Evolutionary conservation across 371 early-diverging fungal genomes (phyloP), one percentile per base, ranked within the genome.

Genomic region (Mortierella sp.): DNA sequence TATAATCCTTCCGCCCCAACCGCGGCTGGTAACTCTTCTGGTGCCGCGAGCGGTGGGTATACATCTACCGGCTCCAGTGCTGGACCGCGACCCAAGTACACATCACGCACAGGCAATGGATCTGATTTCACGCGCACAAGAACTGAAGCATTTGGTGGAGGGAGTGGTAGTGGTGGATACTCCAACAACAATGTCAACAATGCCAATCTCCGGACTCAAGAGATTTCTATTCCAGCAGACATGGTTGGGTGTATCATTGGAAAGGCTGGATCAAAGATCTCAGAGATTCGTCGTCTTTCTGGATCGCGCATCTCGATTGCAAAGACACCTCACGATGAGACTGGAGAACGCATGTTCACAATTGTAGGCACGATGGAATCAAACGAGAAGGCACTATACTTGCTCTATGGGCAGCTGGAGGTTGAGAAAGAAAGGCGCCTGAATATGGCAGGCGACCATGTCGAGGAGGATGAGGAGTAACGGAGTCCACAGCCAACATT

Each of bases 241-340:
- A 94, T 96, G 94, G 97, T 97, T 55, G 97, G 98, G 32, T 94
- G 96, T 75, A 94, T 97, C 72, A 97, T 97, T 75, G 98, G 98
- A 75, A 96, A 94, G 84, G 92, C 89, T 26, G 98, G 98, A 20
- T 83, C 90, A 40, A 94, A 94, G 81, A 97, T 98, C 73, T 94
- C 96, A 58, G 97, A 97, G 84, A 95, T 97, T 69, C 93, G 97
- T 66, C 89, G 92, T 52, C 81, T 92, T 30, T 93, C 95, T 24
- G 96, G 97, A 20, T 93, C 96, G 61, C 89, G 93, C 74, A 94
- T 97, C 73, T 93, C 93, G 64, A 94, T 96, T 83, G 94, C 94
- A 64, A 94, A 94, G 84, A 87, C 88, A 1, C 91, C 93, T 10
- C 92, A 93, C 77, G 92, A 93, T 70, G 93, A 91, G 65, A 81